Conservation (phyloP, 495 filamentous ascomycete genomes). For the Talaromyces proteolyticus region DNA sequence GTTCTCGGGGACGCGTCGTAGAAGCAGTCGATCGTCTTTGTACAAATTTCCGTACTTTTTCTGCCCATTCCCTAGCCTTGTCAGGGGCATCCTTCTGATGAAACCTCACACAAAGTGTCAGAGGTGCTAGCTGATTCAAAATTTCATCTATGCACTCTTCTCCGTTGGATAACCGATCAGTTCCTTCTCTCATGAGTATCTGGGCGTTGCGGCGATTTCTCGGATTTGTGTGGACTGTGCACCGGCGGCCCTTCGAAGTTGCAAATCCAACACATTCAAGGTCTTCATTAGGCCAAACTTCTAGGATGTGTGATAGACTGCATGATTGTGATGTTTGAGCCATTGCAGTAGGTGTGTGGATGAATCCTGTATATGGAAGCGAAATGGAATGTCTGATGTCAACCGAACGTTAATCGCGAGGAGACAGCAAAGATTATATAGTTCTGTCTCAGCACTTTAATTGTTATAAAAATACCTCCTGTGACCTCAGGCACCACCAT, state of each 20-base stretch:
- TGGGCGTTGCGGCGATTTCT: slow-evolving; percentile 10
- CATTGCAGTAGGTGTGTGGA: not conserved
- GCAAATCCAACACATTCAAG: slow-evolving; percentile 19
- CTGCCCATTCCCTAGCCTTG: slow-evolving; percentile 10
- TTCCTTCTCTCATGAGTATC: slow-evolving; percentile 15
- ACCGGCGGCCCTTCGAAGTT: slow-evolving; percentile 16
- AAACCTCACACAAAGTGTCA: slow-evolving; percentile 16
- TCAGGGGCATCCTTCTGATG: slow-evolving; percentile 19
- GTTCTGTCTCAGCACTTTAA: no score
- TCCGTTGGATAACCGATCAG: slow-evolving; percentile 11
- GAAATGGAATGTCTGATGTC: not conserved
- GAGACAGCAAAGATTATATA: no score
- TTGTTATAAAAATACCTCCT: no score
- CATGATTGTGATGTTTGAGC: slow-evolving; percentile 1
- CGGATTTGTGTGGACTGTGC: slow-evolving; percentile 13
- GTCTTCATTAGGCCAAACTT: slow-evolving; percentile 18
- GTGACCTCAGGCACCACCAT: no score
- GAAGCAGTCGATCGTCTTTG: not conserved
- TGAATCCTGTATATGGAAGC: not conserved
- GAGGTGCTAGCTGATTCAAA: slow-evolving; percentile 17
- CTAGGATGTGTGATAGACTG: slow-evolving; percentile 18
- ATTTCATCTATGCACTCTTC: slow-evolving; percentile 9
- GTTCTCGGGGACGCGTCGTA: not conserved
- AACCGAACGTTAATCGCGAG: not conserved
- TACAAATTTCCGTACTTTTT: slow-evolving; percentile 6